Evolutionary conservation across 495 filamentous ascomycete species (phyloP), one percentile per base, ranked within the genome.

Genomic region (Copromyces sp.): DNA sequence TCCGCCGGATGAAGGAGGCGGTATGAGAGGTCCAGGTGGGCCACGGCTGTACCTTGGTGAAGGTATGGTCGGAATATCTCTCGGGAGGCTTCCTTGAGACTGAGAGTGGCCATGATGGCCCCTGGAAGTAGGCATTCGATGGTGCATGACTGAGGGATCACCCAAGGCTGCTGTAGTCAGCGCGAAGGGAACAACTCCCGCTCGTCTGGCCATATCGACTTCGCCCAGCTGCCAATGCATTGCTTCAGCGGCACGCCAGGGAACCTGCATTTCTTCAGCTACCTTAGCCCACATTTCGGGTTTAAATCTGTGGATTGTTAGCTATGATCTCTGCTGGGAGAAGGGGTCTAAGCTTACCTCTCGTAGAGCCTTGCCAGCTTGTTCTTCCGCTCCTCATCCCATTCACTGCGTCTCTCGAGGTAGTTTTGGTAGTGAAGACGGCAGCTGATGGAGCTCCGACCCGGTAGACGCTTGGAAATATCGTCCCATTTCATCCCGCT

Each of bases 151-250:
- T 80, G 86, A 80, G 9, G 87, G 81, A 32, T 88, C 86, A 77
- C 90, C 88, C 70, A 89, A 83, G 35, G 87, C 84, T 68, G 87
- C 82, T 69, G 84, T 88, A 41, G 90, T 90, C 47, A 92, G 84
- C 38, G 90, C 88, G 78, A 95, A 96, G 3, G 92, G 93, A 45
- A 92, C 88, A 40, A 92, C 91, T 20, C 93, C 93, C n/a, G 93
- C 93, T 71, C 93, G 91, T 71, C 90, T 87, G 40, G 93, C 93
- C 92, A 99, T 98, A 72, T 98, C 95, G 75, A 88, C 84, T 80
- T 97, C 94, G 70, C 95, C 95, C 24, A 99, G 82, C 77, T 96
- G 92, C 95, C 95, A 99, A 82, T 99, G 95, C 94, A 97, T 97
- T 17, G 92, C 93, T 82, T 99, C 95, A 39, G 92, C 95, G 8